Conservation (phyloP, 768 basidiomycete genomes). For the Saitozyma sp. region DNA sequence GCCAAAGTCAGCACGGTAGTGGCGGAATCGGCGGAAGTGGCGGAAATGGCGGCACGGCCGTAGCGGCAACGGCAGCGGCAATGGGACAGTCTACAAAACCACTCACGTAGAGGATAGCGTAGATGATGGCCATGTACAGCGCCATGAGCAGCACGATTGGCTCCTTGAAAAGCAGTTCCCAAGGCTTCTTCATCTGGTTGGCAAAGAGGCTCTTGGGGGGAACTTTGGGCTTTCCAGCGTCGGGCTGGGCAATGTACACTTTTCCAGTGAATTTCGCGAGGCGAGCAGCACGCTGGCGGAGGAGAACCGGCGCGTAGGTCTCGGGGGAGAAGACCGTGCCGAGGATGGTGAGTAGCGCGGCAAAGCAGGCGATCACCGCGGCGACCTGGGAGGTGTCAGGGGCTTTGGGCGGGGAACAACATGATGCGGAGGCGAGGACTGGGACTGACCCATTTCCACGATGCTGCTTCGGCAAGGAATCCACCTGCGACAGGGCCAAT, state of each 20-base stretch:
- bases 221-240: slow-evolving; percentile 26
- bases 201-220: slow-evolving; percentile 31
- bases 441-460: slow-evolving; percentile 39
- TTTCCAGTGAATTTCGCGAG: slow-evolving; percentile 37
- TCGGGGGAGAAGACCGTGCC: slow-evolving; percentile 39
- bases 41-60: not conserved
- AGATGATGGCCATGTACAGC: slow-evolving; percentile 29
- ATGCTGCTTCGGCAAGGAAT: slow-evolving; percentile 41
- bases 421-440: too few species aligned
- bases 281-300: slow-evolving; percentile 34
- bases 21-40: not conserved
- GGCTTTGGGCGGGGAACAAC: too few species aligned
- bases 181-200: slow-evolving; percentile 39
- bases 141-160: slow-evolving; percentile 47
- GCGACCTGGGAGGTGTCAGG: slow-evolving; percentile 15
- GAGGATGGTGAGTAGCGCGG: slow-evolving; percentile 30
- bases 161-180: slow-evolving; percentile 47
- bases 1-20: not conserved
- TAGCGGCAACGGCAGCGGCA: too few species aligned
- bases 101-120: slow-evolving; percentile 21
- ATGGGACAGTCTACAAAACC: too few species aligned
- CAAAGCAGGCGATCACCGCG: slow-evolving; percentile 41
- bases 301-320: slow-evolving; percentile 47
- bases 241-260: slow-evolving; percentile 39
- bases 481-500: slow-evolving; percentile 47